Conservation (phyloP, 352 stramenopile genomes). For the Ophiocytium majus region DNA sequence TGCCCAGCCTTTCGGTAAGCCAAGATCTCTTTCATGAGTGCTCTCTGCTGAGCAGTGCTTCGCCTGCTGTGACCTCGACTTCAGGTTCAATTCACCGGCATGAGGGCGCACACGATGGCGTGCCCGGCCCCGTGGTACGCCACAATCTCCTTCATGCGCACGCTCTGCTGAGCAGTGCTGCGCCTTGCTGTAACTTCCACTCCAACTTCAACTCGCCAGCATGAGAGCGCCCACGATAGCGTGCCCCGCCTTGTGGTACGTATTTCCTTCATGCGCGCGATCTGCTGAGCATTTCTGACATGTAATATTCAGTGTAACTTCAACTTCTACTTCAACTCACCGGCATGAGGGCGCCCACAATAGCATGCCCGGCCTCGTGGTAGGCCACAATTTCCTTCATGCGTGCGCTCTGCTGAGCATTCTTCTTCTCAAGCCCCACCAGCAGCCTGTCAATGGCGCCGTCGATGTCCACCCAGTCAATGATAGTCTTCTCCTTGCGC, state of each 20-base stretch:
- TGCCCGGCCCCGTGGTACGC: constrained; percentile 20
- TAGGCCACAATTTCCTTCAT: constrained; percentile 48
- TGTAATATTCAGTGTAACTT: no score
- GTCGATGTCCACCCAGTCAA: constrained; percentile 78
- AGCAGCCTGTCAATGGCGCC: constrained; percentile 73
- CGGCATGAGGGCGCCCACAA: constrained; percentile 13
- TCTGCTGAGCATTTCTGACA: no score
- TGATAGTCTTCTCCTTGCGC: constrained; percentile 62
- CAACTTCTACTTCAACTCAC: neutral
- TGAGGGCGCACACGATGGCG: constrained; percentile 7
- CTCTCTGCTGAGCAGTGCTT: constrained; percentile 31
- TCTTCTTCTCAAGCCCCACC: constrained; percentile 74
- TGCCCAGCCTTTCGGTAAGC: constrained; percentile 14
- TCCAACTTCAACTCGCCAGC: neutral
- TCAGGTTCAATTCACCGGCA: neutral
- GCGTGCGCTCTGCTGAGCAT: constrained; percentile 30
- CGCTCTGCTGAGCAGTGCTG: constrained; percentile 32
- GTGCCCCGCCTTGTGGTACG: no score
- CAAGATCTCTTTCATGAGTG: constrained; percentile 45
- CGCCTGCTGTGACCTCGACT: neutral
- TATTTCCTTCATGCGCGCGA: no score
- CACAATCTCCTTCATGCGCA: constrained; percentile 47
- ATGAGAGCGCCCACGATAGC: neutral
- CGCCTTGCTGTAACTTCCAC: no score
- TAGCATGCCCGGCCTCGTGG: constrained; percentile 13